phyloP scores from a whole-genome alignment of 164 flowering plant species.

The Berberis thunbergii region DNA sequence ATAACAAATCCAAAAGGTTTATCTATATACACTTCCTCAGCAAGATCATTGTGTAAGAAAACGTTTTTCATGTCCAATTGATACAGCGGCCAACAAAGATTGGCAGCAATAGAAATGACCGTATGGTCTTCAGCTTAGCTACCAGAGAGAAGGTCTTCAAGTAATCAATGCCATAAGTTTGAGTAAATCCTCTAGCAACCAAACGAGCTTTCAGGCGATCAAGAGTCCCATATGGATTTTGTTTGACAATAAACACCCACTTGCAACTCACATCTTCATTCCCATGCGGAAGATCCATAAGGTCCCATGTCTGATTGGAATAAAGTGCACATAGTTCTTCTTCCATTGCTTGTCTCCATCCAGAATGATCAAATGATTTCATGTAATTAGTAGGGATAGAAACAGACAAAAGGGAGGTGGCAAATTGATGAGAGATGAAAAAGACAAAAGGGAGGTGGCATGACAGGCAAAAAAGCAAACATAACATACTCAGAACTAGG shows the following conservation, averaged over 20 bases:
- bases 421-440: neutral
- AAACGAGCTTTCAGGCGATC: neutral
- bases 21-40: neutral
- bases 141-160: neutral
- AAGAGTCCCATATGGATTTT: neutral
- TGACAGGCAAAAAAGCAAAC: neutral
- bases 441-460: neutral
- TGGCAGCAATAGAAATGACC: neutral
- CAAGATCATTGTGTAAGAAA: neutral
- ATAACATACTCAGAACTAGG: neutral
- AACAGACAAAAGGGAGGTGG: neutral
- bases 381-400: neutral
- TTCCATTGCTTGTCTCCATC: neutral
- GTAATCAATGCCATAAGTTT: neutral
- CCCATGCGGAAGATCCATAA: neutral
- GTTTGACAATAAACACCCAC: neutral
- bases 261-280: neutral
- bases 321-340: neutral
- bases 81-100: neutral
- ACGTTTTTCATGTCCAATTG: neutral
- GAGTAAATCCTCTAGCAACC: neutral
- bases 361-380: neutral
- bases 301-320: neutral
- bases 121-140: neutral
- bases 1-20: neutral